These are phyloP conservation scores for Eremochloa ophiuroides DNA, from an alignment of 176 grass and related monocot species.

Conservation along the genomic window DNA sequence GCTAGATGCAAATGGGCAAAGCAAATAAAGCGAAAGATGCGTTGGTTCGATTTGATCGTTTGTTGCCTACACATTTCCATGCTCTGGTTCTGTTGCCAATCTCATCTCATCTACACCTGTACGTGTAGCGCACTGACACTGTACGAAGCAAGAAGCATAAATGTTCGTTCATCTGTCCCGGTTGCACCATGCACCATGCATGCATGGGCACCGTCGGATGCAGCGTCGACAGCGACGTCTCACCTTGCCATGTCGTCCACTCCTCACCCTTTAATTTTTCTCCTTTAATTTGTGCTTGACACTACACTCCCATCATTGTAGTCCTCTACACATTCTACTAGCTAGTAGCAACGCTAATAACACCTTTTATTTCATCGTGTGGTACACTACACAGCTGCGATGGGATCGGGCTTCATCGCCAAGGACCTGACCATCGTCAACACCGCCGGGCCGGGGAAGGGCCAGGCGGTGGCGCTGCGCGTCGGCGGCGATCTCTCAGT, in stretches of 20 bases:
- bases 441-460: slow-evolving; percentile 50
- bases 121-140: background rate
- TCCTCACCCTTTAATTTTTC: background rate
- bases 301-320: background rate
- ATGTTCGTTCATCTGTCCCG: background rate
- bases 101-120: background rate
- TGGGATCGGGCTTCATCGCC: slow-evolving; percentile 74
- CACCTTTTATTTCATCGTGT: background rate
- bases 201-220: background rate
- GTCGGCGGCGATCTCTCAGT: slow-evolving; percentile 63
- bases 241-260: slow-evolving; percentile 2
- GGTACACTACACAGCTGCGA: slow-evolving; percentile 30
- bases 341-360: background rate
- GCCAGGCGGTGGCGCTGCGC: slow-evolving; percentile 64
- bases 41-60: slow-evolving; percentile 9
- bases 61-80: background rate
- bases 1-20: background rate
- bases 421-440: slow-evolving; percentile 66
- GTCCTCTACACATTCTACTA: background rate
- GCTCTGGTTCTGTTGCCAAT: background rate
- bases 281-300: background rate
- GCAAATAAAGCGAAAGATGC: slow-evolving; percentile 10
- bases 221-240: background rate
- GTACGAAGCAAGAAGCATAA: background rate
- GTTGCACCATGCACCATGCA: background rate